phyloP scores from a whole-genome alignment of 768 basidiomycete genomes.

The Suillus plorans region DNA sequence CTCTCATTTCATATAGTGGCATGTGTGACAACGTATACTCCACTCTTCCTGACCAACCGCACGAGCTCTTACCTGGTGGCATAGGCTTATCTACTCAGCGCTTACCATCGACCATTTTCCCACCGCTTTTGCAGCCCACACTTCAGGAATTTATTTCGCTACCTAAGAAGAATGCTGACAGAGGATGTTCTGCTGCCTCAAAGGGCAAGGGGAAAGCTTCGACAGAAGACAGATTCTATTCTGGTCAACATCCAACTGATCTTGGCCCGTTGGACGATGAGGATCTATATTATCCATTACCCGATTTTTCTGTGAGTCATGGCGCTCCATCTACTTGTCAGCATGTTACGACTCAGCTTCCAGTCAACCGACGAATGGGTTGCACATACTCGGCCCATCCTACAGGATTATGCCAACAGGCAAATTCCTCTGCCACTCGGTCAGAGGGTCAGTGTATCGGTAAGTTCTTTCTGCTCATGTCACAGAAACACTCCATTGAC shows the following conservation, averaged over 20 bases:
- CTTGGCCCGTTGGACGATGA: background rate
- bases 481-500: slow-evolving; percentile 5
- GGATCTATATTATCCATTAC: background rate
- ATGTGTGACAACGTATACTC: slow-evolving; percentile 14
- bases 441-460: slow-evolving; percentile 23
- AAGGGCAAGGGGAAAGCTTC: slow-evolving; percentile 19
- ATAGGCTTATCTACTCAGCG: background rate
- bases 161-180: background rate
- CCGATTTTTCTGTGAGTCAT: background rate
- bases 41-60: slow-evolving; percentile 11
- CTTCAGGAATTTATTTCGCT: background rate
- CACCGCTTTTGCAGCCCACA: slow-evolving; percentile 16
- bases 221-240: background rate
- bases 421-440: slow-evolving; percentile 27
- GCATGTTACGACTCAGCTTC: background rate
- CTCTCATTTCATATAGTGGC: slow-evolving; percentile 1
- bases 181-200: slow-evolving; percentile 9
- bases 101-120: slow-evolving; percentile 18
- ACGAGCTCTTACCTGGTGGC: background rate
- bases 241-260: background rate
- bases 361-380: slow-evolving; percentile 25
- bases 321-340: background rate
- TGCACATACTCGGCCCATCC: slow-evolving; percentile 19
- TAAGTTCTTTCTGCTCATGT: slow-evolving; percentile 3
- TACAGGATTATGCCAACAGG: slow-evolving; percentile 29